Base-by-base conservation (phyloP, 2,329 filamentous ascomycete genomes). In the Ilyonectria sp. region DNA sequence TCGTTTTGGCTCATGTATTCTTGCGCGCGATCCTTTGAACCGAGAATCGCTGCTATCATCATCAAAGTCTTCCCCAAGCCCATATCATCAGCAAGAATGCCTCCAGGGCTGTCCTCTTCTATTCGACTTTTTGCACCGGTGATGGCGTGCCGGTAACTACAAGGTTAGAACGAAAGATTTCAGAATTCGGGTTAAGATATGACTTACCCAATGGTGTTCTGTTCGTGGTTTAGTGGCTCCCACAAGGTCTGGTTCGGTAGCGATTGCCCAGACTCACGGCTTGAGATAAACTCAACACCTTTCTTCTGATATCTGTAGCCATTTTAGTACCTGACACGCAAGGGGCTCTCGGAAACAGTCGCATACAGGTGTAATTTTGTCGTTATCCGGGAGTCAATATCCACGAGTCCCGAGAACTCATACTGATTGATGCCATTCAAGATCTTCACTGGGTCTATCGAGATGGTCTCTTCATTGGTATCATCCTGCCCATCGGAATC, bases 71-170 rank as follows among this genome's bases (percentile, higher is more conserved):
- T 62, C n/a, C 59, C 59, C 4, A 62, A 21, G 6, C 59, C 59
- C 59, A 62, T 62, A 13, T 55, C 59, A 31, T 62, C 59, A 5
- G 59, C 59, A 26, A 62, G 50, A 55, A 62, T 62, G 17, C 59
- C 59, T 2, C 59, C 59, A 2, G 31, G 23, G 35, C 37, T 17
- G 15, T 62, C 59, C 8, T 62, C 57, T n/a, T 46, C 26, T 11
- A 4, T 7, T 19, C 15, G 15, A n/a, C 57, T 52, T 13, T 60
- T 60, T 6, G 57, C 57, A 37, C 57, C 57, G n/a, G 57, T 60
- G 21, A 60, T 60, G 13, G 21, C 29, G n/a, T 60, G 57, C 11
- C 44, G 57, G 21, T 60, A 60, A 2, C 57, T 60, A 26, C 5
- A 31, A 2, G n/a, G 26, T 50, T 15, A 50, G 26, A 33, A 11